Base-by-base conservation (phyloP, 2,329 filamentous ascomycete genomes). In the Phialophora macrospora region DNA sequence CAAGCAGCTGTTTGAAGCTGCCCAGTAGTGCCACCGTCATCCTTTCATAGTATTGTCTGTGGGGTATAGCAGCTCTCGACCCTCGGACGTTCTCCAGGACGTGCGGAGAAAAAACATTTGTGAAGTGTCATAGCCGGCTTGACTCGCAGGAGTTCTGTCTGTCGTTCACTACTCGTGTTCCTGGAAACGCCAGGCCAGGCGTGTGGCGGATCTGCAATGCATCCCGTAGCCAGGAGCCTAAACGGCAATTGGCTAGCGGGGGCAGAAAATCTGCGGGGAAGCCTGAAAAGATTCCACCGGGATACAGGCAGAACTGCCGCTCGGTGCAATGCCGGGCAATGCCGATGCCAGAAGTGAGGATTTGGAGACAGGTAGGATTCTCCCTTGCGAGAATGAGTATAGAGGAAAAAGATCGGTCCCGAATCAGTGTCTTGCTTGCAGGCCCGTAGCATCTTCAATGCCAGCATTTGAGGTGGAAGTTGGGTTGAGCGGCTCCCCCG, bases 401-500 rank as follows among this genome's bases (percentile, higher is more conserved):
- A 32, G 48, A 49, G n/a, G 49, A 22, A 17, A 41, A 4, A n/a
- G 46, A 48, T 5, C 7, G 17, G n/a, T 26, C 12, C 28, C 52
- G 9, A 32, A 70, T 84, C 82, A 73, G 82, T 83, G 69, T 75
- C 82, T 63, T 60, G 65, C 69, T 64, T 62, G 72, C 69, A 61
- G 70, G 59, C 38, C 76, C 71, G 67, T 75, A 26, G 64, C 67
- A 26, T 72, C 77, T 32, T 73, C 72, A 60, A 70, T 66, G 11
- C 73, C 72, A 24, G 71, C 69, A 60, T 66, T 66, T 34, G 63
- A 44, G 24, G 28, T 60, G 26, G 64, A 54, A 14, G 55, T 62
- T 30, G 66, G 60, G 48, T 73, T 76, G 58, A 78, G 75, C 26
- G 76, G 71, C 71, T 85, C 83, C 7, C 85, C 84, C 28, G 85